Base-by-base conservation (phyloP, 1,139 yeast genomes). In the Oligophagozyma castellii region DNA sequence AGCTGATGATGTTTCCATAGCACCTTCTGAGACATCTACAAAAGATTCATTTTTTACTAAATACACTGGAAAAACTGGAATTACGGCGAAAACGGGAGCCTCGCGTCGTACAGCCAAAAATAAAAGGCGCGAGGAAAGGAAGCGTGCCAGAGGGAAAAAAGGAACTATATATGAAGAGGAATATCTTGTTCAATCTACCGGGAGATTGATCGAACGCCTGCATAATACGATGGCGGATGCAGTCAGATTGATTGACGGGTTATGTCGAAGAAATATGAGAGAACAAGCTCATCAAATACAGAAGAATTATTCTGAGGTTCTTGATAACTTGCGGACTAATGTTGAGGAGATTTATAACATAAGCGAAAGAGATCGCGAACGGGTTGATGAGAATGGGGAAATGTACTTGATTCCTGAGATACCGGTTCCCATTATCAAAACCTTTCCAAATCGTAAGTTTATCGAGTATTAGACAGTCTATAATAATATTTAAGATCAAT, bases 101-200 rank as follows among this genome's bases (percentile, higher is more conserved):
- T 77, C 95, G 0, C 70, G 98, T 55, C 70, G 77, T 46, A 84
- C 98, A 0, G 69, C 93, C 6, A 92, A 89, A 58, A 89, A 86
- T 55, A 71, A 74, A 38, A 81, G 95, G 53, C 71, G 98, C 44
- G 95, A 89, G 55, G 98, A 89, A 53, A 73, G 98, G 46, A 92
- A 92, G 59, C 70, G 74, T 38, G 99, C 98, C 2, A 73, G 94
- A 45, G 98, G 98, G 35, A 81, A 93, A 61, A 89, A 89, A 60
- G 96, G 96, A 24, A 86, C 96, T 4, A 79, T 89, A 12, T 89
- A 89, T 48, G 98, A 89, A 55, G 98, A 92, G 51, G 98, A 89
- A 53, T 92, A 92, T 51, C 69, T 92, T 35, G 76, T 89, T 33
- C 72, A 69, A 43, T 84, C 96, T 2, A 74, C 83, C 39, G 93